Evolutionary conservation across 2,329 filamentous ascomycete genomes (phyloP).

Genomic region (Ceratocystis colombiana): DNA sequence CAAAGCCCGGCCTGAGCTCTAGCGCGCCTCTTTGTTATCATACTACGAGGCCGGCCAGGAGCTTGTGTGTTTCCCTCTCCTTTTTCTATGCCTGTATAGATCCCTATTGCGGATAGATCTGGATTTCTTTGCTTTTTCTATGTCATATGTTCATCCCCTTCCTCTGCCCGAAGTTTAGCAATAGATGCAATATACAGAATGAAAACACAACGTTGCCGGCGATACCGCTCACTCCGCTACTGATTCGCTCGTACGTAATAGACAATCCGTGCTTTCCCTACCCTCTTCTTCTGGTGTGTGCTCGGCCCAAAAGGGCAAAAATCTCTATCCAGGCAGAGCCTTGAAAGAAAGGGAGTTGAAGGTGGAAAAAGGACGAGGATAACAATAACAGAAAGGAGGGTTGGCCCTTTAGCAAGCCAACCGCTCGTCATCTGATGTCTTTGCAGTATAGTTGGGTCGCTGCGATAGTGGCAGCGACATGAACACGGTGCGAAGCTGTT

Average conservation of each 20-base stretch:
- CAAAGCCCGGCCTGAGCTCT: not conserved
- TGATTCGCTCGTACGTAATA: constrained; percentile 8
- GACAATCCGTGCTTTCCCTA: not conserved
- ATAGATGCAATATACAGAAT: no score
- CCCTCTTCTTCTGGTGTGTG: not conserved
- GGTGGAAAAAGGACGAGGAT: not conserved
- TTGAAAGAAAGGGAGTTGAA: not conserved
- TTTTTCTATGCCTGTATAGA: not conserved
- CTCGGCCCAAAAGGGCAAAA: constrained; percentile 4
- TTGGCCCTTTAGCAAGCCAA: not conserved
- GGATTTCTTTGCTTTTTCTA: not conserved
- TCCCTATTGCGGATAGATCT: not conserved
- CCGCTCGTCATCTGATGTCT: no score
- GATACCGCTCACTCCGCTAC: not conserved
- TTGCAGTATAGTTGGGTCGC: no score
- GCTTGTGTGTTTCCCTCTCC: not conserved
- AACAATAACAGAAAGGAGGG: no score
- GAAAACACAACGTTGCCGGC: not conserved
- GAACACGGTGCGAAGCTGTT: no score
- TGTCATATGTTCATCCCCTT: not conserved
- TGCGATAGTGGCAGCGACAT: no score
- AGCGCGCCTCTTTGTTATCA: not conserved
- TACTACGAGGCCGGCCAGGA: not conserved
- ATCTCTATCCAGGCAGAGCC: not conserved
- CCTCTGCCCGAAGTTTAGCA: not conserved